phyloP scores from a whole-genome alignment of 305 asterid species.

The Nicotiana rustica region DNA sequence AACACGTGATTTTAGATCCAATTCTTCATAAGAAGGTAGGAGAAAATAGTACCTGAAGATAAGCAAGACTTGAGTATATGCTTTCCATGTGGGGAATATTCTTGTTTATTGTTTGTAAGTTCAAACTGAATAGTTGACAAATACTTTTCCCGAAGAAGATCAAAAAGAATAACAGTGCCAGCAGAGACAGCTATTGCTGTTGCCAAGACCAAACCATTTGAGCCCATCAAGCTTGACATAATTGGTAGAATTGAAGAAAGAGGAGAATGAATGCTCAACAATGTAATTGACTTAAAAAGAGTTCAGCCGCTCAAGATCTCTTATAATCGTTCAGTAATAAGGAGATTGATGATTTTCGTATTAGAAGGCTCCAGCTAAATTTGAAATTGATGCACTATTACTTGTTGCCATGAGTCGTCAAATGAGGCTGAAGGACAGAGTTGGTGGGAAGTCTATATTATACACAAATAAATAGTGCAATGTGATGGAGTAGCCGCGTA shows the following conservation, averaged over 20 bases:
- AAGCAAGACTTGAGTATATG: background rate
- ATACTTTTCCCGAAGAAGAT: slow-evolving; percentile 58
- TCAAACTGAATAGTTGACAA: slow-evolving; percentile 20
- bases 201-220: slow-evolving; percentile 76
- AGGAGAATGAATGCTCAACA: background rate
- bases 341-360: background rate
- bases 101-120: background rate
- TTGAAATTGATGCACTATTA: background rate
- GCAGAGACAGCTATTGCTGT: slow-evolving; percentile 94
- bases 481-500: too few species aligned
- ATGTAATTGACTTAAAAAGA: background rate
- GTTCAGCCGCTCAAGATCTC: background rate
- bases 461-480: background rate
- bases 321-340: background rate
- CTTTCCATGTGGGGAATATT: background rate
- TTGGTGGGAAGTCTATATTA: background rate
- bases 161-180: slow-evolving; percentile 70
- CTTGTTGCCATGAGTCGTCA: slow-evolving; percentile 13
- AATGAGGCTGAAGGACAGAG: background rate
- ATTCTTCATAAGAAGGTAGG: background rate
- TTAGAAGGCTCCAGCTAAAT: slow-evolving; percentile 6
- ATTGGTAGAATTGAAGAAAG: background rate
- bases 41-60: slow-evolving; percentile 29
- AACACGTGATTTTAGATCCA: too few species aligned
- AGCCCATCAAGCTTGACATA: slow-evolving; percentile 52